phyloP scores from a whole-genome alignment of 129 eudicot species.

The Tagetes patula region DNA sequence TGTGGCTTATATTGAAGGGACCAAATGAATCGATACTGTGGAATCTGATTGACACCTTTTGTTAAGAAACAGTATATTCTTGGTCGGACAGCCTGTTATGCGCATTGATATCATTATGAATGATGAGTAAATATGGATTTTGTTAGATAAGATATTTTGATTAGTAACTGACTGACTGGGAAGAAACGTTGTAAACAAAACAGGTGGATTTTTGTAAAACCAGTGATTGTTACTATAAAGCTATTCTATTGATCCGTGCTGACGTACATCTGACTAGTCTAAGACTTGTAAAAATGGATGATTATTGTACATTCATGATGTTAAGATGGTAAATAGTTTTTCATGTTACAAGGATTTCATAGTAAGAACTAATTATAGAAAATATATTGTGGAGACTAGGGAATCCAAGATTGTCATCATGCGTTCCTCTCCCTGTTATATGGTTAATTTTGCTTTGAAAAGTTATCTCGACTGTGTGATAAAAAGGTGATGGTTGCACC shows the following conservation, averaged over 20 bases:
- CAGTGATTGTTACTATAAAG: not conserved
- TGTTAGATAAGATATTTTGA: not conserved
- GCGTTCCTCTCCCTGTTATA: not conserved
- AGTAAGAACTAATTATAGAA: not conserved
- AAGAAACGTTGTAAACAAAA: not conserved
- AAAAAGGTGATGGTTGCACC: not conserved
- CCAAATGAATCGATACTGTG: constrained; percentile 20
- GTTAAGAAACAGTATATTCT: constrained; percentile 11
- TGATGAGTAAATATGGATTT: constrained; percentile 13
- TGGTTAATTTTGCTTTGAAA: not conserved
- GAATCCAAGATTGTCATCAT: not conserved
- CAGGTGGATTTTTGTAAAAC: not conserved
- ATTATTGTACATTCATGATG: not conserved
- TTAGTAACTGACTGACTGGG: not conserved
- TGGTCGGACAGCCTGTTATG: constrained; percentile 17
- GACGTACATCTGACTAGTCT: not conserved
- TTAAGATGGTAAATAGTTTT: not conserved
- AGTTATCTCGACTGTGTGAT: not conserved
- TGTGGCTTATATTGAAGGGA: constrained; percentile 26
- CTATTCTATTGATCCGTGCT: not conserved
- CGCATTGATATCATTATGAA: constrained; percentile 11
- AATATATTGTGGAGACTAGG: not conserved
- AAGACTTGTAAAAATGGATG: not conserved
- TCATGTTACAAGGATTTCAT: not conserved
- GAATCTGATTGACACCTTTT: constrained; percentile 24